Evolutionary conservation across 176 grass and related monocot genomes (phyloP).

Genomic region (Poa pratensis): DNA sequence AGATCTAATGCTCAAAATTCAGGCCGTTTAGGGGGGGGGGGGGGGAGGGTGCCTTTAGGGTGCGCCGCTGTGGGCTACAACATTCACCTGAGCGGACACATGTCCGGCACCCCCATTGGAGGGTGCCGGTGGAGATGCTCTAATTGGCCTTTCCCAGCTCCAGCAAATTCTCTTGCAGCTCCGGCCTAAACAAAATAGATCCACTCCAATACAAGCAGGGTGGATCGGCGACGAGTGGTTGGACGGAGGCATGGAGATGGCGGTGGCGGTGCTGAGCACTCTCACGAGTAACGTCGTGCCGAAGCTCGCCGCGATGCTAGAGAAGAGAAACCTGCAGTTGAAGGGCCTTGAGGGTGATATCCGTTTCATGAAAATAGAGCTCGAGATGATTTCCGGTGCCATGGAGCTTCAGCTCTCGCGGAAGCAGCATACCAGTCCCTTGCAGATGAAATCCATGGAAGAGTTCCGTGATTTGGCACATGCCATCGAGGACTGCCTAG

Average conservation of each 20-base stretch:
- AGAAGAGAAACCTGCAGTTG: neutral
- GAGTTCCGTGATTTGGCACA: neutral
- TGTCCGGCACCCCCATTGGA: too few species aligned
- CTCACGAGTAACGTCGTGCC: neutral
- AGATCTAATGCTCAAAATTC: too few species aligned
- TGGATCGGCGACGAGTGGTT: too few species aligned
- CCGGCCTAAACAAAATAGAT: too few species aligned
- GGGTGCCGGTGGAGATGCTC: too few species aligned
- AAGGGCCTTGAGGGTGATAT: neutral
- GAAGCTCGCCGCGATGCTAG: neutral
- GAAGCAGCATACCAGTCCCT: neutral
- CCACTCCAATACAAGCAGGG: too few species aligned
- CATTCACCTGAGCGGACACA: too few species aligned
- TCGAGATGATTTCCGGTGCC: neutral
- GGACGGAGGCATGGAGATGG: neutral
- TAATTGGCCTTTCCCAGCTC: too few species aligned
- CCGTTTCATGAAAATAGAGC: neutral
- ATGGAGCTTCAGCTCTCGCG: neutral
- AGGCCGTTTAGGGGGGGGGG: too few species aligned
- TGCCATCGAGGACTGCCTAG: neutral
- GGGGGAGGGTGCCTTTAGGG: too few species aligned
- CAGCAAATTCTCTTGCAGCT: too few species aligned
- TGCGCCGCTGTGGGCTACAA: too few species aligned
- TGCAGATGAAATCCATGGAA: neutral
- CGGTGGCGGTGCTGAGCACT: neutral